Conservation (phyloP, 2,329 filamentous ascomycete genomes). For the Ceratocystis cacaofunesta region DNA sequence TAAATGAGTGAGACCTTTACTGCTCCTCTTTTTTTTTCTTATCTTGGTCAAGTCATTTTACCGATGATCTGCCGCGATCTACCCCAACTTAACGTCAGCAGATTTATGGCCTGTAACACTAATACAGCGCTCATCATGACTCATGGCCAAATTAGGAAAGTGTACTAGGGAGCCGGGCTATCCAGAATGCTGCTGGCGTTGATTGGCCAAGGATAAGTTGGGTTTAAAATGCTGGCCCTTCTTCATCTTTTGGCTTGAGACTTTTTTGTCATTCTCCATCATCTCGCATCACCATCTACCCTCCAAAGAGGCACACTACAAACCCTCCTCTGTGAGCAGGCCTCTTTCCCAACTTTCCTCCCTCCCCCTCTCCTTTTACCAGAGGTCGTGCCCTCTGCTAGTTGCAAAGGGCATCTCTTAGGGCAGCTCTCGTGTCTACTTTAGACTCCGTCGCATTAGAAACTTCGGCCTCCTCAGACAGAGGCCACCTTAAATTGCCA, state of each 20-base stretch:
- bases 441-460: constrained; percentile 9
- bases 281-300: constrained; percentile 7
- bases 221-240: background rate
- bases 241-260: background rate
- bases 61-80: background rate
- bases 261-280: constrained; percentile 10
- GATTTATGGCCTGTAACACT: background rate
- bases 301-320: constrained; percentile 4
- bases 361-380: background rate
- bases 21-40: background rate
- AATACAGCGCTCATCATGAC: constrained; percentile 6
- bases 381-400: constrained; percentile 15
- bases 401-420: constrained; percentile 11
- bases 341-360: background rate
- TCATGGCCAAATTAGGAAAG: constrained; percentile 8
- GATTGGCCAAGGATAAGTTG: background rate
- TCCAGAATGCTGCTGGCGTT: background rate
- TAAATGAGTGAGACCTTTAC: background rate
- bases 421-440: constrained; percentile 14
- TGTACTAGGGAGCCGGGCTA: background rate
- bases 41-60: background rate
- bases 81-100: background rate
- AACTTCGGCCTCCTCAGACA: constrained; percentile 10
- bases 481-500: constrained; percentile 14
- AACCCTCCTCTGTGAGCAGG: background rate